Conservation (phyloP, 2,329 filamentous ascomycete species). For the Fonsecaea monophora region DNA sequence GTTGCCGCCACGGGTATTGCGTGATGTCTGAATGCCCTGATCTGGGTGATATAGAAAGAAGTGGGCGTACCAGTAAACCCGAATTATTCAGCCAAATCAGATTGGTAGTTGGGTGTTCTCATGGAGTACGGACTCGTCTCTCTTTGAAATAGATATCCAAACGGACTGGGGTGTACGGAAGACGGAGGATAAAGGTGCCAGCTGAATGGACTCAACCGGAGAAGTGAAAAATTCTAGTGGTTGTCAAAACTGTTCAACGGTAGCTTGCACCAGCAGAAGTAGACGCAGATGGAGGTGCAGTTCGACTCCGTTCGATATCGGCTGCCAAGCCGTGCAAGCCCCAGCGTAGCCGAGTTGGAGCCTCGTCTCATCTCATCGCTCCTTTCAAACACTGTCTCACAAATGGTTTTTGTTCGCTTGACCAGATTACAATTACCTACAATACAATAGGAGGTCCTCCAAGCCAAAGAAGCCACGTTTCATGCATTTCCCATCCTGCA, state of each 20-base stretch:
- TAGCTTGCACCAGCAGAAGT: constrained; percentile 9
- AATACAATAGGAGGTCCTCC: not conserved
- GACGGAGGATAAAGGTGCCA: not conserved
- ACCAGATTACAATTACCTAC: not conserved
- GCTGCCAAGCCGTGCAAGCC: constrained; percentile 12
- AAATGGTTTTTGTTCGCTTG: constrained; percentile 2
- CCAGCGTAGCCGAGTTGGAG: constrained; percentile 13
- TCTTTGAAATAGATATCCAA: constrained; percentile 1
- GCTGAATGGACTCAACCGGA: not conserved
- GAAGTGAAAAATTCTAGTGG: constrained; percentile 1
- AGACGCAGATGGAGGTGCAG: constrained; percentile 6
- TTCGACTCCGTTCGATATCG: constrained; percentile 4
- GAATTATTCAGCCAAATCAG: constrained; percentile 36
- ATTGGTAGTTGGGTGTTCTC: not conserved
- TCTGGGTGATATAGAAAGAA: constrained; percentile 13
- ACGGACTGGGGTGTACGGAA: not conserved
- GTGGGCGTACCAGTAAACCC: constrained; percentile 6
- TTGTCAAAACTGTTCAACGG: constrained; percentile 4
- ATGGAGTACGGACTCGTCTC: not conserved
- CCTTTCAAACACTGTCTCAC: constrained; percentile 11
- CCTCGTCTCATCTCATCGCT: constrained; percentile 12
- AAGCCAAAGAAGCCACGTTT: not conserved
- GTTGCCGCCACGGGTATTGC: not conserved
- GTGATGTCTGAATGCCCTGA: not conserved
- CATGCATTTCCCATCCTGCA: not conserved